Evolutionary conservation across 164 flowering plant genomes (phyloP), one percentile per base, ranked within the genome.

Genomic region (Macadamia tetraphylla): DNA sequence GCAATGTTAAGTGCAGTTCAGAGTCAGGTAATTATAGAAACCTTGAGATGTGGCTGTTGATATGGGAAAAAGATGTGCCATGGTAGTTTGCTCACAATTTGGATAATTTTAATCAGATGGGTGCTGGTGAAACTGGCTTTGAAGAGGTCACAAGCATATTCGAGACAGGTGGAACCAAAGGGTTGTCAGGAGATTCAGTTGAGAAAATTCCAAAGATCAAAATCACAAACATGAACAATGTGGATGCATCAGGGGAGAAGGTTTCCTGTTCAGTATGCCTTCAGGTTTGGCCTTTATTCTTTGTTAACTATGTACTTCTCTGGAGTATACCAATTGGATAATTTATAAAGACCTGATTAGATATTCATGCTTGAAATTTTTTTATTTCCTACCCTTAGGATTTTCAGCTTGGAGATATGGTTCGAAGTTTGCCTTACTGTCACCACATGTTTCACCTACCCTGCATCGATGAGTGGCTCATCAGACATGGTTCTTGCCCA

Each of bases 1-100:
- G 97, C 92, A n/a, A 86, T 94, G 90, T 76, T 91, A 31, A 94
- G 91, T 83, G 97, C 96, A 57, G 96, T 89, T 1, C 94, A 89
- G 68, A 89, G 92, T 79, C 98, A 93, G 95, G 98, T 90, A 85
- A 15, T 31, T 60, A 11, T 17, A 11, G 31, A 8, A 31, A 40
- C 43, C 5, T 30, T 29, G 18, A 44, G 29, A 13, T 42, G 18
- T 46, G 17, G 10, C 61, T 64, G n/a, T 53, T 18, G 23, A 59
- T 60, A 61, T 29, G 18, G 11, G 35, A 32, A 58, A 13, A 57
- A 29, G 9, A 23, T 35, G 0, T 15, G n/a, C 18, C 44, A 9
- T 66, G 3, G 18, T 43, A 9, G 17, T 62, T 74, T 63, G 71
- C 71, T 74, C 31, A 67, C 40, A 4, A 30, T 64, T 61, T 68